Conservation (phyloP, 306 rosid species). For the Myrica gale region DNA sequence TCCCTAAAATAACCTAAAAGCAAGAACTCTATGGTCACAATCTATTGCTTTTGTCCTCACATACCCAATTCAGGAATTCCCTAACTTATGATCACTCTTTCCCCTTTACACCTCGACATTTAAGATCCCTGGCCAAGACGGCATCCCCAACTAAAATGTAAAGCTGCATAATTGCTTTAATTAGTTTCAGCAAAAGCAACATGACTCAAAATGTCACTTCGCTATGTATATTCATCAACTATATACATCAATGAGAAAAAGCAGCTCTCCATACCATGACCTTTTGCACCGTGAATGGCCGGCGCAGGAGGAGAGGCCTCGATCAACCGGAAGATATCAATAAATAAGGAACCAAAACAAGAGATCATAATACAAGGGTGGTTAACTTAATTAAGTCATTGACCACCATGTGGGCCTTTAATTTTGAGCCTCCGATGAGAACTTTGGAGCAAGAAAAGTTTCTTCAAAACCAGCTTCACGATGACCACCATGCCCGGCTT, state of each 20-base stretch:
- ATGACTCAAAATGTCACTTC: neutral
- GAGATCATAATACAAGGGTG: neutral
- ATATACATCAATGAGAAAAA: neutral
- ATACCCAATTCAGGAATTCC: neutral
- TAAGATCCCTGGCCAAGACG: neutral
- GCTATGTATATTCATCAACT: neutral
- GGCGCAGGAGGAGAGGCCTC: constrained; percentile 7
- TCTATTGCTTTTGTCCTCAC: neutral
- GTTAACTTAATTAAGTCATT: neutral
- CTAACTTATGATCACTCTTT: neutral
- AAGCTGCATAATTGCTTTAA: too few species aligned
- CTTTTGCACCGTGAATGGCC: constrained; percentile 9
- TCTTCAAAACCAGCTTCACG: constrained; percentile 46
- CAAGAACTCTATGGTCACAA: too few species aligned
- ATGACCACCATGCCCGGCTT: constrained; percentile 41
- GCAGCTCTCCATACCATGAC: neutral
- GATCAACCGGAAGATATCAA: neutral
- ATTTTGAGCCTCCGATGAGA: constrained; percentile 36
- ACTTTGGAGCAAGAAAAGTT: constrained; percentile 37
- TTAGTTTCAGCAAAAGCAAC: neutral
- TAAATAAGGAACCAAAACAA: neutral
- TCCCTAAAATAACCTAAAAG: too few species aligned
- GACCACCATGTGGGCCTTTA: neutral
- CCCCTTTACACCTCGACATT: neutral
- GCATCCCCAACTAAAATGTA: neutral